phyloP scores from a whole-genome alignment of 495 filamentous ascomycete species.

The Penicillium argentinense region DNA sequence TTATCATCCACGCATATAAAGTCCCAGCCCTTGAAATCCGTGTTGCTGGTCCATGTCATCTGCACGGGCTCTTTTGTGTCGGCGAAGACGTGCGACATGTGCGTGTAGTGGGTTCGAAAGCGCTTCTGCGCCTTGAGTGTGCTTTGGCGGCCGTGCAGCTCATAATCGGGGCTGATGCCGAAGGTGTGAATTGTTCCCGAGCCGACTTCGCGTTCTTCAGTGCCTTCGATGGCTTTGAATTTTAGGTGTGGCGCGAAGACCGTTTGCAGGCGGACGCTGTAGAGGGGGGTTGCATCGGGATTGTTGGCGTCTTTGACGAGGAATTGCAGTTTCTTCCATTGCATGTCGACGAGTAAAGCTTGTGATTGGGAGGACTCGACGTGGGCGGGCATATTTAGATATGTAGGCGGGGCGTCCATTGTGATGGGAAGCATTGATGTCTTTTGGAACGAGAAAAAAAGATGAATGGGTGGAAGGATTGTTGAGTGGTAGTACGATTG shows the following conservation, averaged over 20 bases:
- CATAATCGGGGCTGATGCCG: conserved; percentile 16
- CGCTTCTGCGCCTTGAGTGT: conserved; percentile 21
- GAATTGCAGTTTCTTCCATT: conserved; percentile 38
- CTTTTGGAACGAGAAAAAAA: too few relatives aligned
- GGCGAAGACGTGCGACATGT: conserved; percentile 17
- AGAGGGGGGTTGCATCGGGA: conserved; percentile 3
- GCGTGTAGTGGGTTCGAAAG: conserved; percentile 18
- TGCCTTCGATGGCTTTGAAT: conserved; percentile 3
- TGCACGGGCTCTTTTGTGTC: conserved; percentile 10
- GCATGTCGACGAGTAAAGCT: conserved; percentile 43
- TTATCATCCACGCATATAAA: conserved; percentile 24
- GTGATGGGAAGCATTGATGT: too few relatives aligned
- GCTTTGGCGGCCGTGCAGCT: conserved; percentile 13
- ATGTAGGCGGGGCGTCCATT: too few relatives aligned
- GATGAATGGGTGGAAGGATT: too few relatives aligned
- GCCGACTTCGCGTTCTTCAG: conserved; percentile 9
- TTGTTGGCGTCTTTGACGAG: conserved; percentile 2
- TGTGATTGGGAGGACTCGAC: conserved; percentile 53
- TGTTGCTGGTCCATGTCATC: conserved; percentile 22
- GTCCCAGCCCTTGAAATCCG: conserved; percentile 23
- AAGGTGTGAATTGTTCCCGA: conserved; percentile 15
- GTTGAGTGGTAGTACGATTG: too few relatives aligned
- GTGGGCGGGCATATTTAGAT: conserved; percentile 15
- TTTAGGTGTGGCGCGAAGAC: conserved; percentile 18
- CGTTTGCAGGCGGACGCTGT: conserved; percentile 3